phyloP scores from a whole-genome alignment of 345 rosid genomes.

The Abelmoschus esculentus region DNA sequence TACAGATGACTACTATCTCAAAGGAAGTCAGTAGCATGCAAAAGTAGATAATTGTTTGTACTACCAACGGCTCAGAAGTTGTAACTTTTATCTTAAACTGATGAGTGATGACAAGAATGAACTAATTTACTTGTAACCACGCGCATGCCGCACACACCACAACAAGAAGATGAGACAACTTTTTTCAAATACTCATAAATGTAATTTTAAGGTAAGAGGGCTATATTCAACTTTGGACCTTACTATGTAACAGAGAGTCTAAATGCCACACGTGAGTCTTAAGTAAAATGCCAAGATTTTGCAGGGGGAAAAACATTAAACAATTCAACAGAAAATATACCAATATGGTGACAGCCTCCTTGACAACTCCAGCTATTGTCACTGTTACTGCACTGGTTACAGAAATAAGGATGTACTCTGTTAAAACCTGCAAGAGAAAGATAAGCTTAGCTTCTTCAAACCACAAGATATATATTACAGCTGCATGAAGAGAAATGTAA shows the following conservation, averaged over 20 bases:
- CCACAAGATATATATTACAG: background rate
- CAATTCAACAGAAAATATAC: slow-evolving; percentile 25
- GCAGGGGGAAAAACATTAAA: background rate
- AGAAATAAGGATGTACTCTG: slow-evolving; percentile 85
- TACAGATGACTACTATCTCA: no score
- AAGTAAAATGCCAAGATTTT: background rate
- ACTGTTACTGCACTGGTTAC: slow-evolving; percentile 99
- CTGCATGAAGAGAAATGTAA: slow-evolving; percentile 1
- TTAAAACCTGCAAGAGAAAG: slow-evolving; percentile 62
- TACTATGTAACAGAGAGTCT: no score
- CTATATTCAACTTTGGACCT: no score
- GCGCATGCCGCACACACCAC: background rate
- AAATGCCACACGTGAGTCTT: background rate
- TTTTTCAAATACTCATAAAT: background rate
- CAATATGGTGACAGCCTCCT: slow-evolving; percentile 98
- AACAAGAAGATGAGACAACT: background rate
- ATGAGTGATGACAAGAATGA: background rate
- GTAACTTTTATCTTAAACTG: background rate
- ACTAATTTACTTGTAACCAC: background rate
- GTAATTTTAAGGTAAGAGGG: background rate
- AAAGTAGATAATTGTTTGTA: background rate
- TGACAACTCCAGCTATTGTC: slow-evolving; percentile 97
- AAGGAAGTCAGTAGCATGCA: background rate
- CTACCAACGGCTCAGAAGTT: background rate
- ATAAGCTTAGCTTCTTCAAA: slow-evolving; percentile 4